Evolutionary conservation across 148 eudicot species (phyloP), one percentile per base, ranked within the genome.

Genomic region (Rhododendron vialii): DNA sequence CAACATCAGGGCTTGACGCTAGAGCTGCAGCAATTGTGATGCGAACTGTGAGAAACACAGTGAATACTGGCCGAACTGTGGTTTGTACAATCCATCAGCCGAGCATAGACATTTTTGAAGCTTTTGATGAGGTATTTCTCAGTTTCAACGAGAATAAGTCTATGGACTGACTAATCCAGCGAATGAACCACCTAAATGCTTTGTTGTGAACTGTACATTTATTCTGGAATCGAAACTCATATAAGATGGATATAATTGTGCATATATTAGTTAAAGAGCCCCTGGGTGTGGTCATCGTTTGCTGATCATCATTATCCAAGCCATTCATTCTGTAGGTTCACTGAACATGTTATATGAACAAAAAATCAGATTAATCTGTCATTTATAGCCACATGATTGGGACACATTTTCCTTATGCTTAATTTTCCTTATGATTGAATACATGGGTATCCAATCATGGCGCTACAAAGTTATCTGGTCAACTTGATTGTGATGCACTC

Each of bases 81-180:
- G 94, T 92, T n/a, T 92, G 94, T 86, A 92, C 94, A 3, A 92
- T 92, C 65, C 94, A 92, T 80, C 94, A 92, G 82, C 94, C 93
- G 15, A 92, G 94, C 89, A 90, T 92, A 69, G 94, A 92, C 84
- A 92, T 92, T 36, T 92, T 92, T 69, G 94, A 92, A 89, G 88
- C 94, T 87, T 92, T 92, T 86, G 94, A 92, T 83, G 94, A 92
- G 92, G 94, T 92, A 84, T 2, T 36, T 36, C 36, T 30, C 10
- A 55, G 8, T 80, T 51, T 48, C 61, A 20, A 38, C 4, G 1
- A n/a, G 30, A n/a, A 65, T n/a, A 65, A 65, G 1, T 65, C 12
- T 65, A 65, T 65, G 28, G 71, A 71, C 38, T 12, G 41, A 67
- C 28, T 67, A 67, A 26, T 67, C 73, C 73, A 67, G 5, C 26